Percentiles rank a stretch among this genome's conserved stretches.
Conservation (phyloP, 2,329 filamentous ascomycete genomes). For the Colletotrichum sublineola region DNA sequence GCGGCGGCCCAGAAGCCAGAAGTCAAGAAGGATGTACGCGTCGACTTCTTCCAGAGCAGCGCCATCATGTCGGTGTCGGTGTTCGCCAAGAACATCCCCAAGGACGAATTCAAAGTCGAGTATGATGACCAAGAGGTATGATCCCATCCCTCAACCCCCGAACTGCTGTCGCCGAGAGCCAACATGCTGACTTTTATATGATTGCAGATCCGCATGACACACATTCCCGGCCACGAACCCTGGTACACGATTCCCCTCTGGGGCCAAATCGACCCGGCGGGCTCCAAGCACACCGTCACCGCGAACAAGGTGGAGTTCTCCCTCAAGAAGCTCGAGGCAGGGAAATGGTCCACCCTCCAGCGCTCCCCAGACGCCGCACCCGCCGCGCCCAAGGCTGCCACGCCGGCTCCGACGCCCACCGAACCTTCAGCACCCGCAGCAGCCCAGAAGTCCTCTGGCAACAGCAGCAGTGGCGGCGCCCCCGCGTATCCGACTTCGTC, state of each 20-base stretch:
- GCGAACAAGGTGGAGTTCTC: conserved; percentile 84
- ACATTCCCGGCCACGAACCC: conserved; percentile 42
- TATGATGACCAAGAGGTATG: conserved; percentile 46
- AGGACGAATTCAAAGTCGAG: conserved; percentile 56
- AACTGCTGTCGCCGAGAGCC: conserved; percentile 40
- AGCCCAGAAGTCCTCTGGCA: conserved; percentile 19
- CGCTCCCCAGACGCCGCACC: conserved; percentile 27
- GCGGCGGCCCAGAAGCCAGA: conserved; percentile 7
- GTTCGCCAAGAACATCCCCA: conserved; percentile 58
- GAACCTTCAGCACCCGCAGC: conserved; percentile 25
- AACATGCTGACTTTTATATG: not conserved
- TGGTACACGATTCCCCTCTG: conserved; percentile 61
- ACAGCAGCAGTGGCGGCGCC: conserved; percentile 22
- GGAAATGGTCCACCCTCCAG: conserved; percentile 73
- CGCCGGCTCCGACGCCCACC: conserved; percentile 13
- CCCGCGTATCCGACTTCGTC: conserved; percentile 90
- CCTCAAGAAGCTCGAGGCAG: conserved; percentile 75
- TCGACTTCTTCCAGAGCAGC: conserved; percentile 53
- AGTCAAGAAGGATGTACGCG: conserved; percentile 48
- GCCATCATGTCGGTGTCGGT: conserved; percentile 55
- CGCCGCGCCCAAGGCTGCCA: not conserved
- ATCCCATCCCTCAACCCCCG: conserved; percentile 45
- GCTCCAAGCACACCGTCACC: conserved; percentile 75
- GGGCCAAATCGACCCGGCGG: conserved; percentile 70
- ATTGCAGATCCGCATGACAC: conserved; percentile 39